Evolutionary conservation across 768 basidiomycete genomes (phyloP), one percentile per base, ranked within the genome.

Genomic region (Tricholoma sp.): DNA sequence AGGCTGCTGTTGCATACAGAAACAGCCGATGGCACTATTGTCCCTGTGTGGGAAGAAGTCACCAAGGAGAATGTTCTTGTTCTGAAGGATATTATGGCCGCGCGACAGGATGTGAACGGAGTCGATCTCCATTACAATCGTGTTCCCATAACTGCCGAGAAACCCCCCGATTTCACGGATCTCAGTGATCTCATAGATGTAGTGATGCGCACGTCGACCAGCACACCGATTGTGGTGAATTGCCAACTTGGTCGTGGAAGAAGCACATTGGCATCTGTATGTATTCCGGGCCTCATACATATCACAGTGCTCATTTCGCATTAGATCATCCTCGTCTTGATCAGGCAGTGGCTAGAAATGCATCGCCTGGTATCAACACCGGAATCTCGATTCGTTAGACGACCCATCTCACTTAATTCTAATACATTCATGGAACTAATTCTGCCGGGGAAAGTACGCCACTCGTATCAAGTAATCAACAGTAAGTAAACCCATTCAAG

Each of bases 41-140:
- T 94, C 5, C 95, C 97, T 0, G 78, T 97, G 1, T 99, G 96
- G 96, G 96, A 98, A 68, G 90, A 93, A 60, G 92, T 91, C 3
- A 79, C 79, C 39, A 69, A 77, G 33, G 73, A 79, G 8, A 79
- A 91, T 61, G 87, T 98, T 12, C 81, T 84, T 31, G 90, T 92
- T 1, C 77, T 97, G 41, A 89, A 90, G 66, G 92, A 97, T 51
- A 82, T 95, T 58, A 98, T 98, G 94, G 80, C 76, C 12, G 72
- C 80, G 3, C 79, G 81, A 45, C 70, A 67, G 28, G 65, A 72
- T 18, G 66, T 69, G 0, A 71, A 76, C 18, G 80, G 78, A n/a
- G 72, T 88, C 29, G 82, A 86, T 52, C 76, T 98, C 28, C 77
- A 82, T 56, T 97, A 95, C 69, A 75, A 79, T 54, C 86, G 97